A percentile compares a stretch with the other conserved stretches of the same genome.
Conservation (phyloP, 306 rosid genomes). For the Malus fusca region DNA sequence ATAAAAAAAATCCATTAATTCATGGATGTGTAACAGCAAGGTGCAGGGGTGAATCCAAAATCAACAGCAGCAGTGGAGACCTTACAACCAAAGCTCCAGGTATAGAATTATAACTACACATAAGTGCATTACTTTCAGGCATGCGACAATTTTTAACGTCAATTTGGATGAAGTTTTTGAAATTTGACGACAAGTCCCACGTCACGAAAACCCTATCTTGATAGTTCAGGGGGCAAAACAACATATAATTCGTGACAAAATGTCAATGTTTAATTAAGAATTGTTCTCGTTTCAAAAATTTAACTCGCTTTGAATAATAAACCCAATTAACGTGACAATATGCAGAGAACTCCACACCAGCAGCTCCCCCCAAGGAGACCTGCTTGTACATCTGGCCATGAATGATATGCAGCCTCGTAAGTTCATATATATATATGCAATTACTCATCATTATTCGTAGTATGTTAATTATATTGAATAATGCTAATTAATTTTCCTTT, state of each 20-base stretch:
- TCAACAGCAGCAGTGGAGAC: slow-evolving; percentile 70
- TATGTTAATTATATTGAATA: neutral
- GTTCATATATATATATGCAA: neutral
- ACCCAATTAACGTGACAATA: neutral
- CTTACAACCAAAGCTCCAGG: slow-evolving; percentile 77
- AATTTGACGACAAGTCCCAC: too few relatives aligned
- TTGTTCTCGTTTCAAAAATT: neutral
- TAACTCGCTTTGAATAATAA: neutral
- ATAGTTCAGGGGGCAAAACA: neutral
- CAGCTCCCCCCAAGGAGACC: slow-evolving; percentile 93
- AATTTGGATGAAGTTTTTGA: neutral
- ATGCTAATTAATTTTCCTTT: neutral
- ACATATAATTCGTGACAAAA: neutral
- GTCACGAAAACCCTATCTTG: neutral
- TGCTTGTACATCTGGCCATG: slow-evolving; percentile 62
- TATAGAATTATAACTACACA: neutral
- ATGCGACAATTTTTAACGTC: neutral
- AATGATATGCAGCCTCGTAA: slow-evolving; percentile 16
- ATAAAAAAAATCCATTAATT: neutral
- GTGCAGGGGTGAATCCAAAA: slow-evolving; percentile 63
- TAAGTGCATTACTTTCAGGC: neutral
- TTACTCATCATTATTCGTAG: neutral
- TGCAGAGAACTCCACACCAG: slow-evolving; percentile 85
- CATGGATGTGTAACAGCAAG: slow-evolving; percentile 51
- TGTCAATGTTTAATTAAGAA: neutral